Percentiles rank a stretch among this genome's conserved stretches.
Evolutionary conservation across 495 filamentous ascomycete genomes (phyloP).

Genomic region (Evernia prunastri): DNA sequence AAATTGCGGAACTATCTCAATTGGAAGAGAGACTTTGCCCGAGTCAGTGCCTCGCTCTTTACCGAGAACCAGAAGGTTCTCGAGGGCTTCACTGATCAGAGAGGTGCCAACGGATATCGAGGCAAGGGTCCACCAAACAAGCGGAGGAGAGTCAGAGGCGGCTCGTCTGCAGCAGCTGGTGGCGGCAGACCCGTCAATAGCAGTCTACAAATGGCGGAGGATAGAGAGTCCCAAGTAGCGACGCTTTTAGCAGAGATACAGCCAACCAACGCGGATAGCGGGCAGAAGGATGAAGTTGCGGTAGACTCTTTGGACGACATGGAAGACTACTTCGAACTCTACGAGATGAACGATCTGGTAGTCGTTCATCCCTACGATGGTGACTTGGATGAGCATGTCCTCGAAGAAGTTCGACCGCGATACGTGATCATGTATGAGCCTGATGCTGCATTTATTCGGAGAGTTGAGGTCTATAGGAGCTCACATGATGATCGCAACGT

Average conservation of each 20-base stretch:
- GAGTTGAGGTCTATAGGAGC: slow-evolving; percentile 92
- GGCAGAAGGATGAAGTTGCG: slow-evolving; percentile 65
- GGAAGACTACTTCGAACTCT: slow-evolving; percentile 87
- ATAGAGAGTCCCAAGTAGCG: slow-evolving; percentile 68
- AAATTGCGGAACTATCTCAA: slow-evolving; percentile 81
- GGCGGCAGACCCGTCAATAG: slow-evolving; percentile 54
- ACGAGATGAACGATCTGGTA: slow-evolving; percentile 83
- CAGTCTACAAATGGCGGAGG: slow-evolving; percentile 70
- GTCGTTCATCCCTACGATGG: slow-evolving; percentile 90
- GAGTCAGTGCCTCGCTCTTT: slow-evolving; percentile 69
- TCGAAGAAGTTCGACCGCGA: slow-evolving; percentile 85
- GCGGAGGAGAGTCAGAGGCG: slow-evolving; percentile 80
- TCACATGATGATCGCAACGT: slow-evolving; percentile 86
- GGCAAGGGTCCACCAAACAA: slow-evolving; percentile 77
- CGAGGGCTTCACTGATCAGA: slow-evolving; percentile 41
- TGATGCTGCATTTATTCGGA: slow-evolving; percentile 87
- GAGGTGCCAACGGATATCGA: slow-evolving; percentile 40
- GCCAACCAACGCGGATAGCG: slow-evolving; percentile 57
- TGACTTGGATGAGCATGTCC: slow-evolving; percentile 90
- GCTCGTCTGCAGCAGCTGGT: slow-evolving; percentile 51
- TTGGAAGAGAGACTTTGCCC: slow-evolving; percentile 87
- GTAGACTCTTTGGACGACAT: slow-evolving; percentile 80
- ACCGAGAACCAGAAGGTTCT: slow-evolving; percentile 74
- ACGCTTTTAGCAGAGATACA: slow-evolving; percentile 59
- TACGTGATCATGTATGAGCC: slow-evolving; percentile 99